Base-by-base conservation (phyloP, 192 early-diverging fungal species). In the Coemansia sp. region DNA sequence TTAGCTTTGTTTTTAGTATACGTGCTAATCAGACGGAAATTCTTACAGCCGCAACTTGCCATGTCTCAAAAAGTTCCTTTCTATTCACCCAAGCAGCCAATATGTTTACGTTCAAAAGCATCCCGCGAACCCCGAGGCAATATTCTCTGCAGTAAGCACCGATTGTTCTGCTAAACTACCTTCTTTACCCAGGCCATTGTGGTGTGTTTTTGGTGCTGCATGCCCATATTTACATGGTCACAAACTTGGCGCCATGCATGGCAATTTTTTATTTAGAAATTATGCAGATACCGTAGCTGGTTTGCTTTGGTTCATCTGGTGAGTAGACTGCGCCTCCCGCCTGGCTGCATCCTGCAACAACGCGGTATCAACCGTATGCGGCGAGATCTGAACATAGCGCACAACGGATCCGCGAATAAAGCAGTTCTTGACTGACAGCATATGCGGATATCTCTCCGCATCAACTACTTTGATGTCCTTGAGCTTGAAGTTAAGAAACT, bases 361-460 rank as follows among this genome's bases (percentile, higher is more conserved):
- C 40, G 90, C 92, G 14, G 92, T 97, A 66, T 99, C 96, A 15
- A 99, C 92, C 10, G 88, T 86, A 26, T 83, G 80, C 5, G 90
- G 76, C 2, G 93, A 93, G 34, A 99, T 64, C 53, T 90, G 86
- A 18, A 98, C 96, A 57, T 99, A 99, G 20, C 97, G 85, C 31
- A 99, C 96, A 1, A 99, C 97, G 5, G 94, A 97, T 15, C 97
- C 97, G 55, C 97, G 89, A 62, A 99, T 97, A 70, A 98, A 99
- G 69, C 94, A 97, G 82, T 98, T 99, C 64, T 96, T 97, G 12
- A 99, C 90, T 5, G 93, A 84, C 60, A 93, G 90, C 93, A 99
- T 97, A 69, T 99, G 97, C 39, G 97, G 97, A 69, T 92, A 96
- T 48, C 84, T 76, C 53, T 87, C 88, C 53, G 94, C 86, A 41